These are phyloP conservation scores for Firmiana major DNA, from an alignment of 345 rosid genomes.

Conservation along the genomic window DNA sequence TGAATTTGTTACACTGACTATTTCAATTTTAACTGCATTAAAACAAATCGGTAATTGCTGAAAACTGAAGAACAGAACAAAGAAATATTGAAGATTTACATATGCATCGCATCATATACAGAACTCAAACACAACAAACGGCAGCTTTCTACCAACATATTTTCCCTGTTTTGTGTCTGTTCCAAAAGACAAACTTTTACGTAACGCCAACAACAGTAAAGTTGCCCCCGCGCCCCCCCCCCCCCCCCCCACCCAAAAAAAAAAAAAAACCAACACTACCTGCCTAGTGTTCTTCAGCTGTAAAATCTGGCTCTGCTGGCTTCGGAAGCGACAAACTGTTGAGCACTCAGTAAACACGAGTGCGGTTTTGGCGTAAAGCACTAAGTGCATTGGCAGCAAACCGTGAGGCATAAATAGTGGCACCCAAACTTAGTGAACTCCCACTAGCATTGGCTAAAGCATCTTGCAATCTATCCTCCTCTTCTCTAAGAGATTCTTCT, in stretches of 20 bases:
- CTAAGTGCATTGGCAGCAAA: constrained; percentile 86
- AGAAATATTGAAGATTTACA: not conserved
- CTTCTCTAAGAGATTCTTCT: constrained; percentile 60
- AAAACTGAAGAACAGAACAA: not conserved
- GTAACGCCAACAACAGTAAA: not conserved
- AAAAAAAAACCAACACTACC: not conserved
- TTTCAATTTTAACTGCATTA: not conserved
- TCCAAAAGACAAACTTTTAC: not conserved
- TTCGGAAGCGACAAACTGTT: constrained; percentile 70
- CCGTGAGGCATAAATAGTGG: constrained; percentile 76
- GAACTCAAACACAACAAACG: not conserved
- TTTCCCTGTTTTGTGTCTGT: not conserved
- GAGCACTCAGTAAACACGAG: constrained; percentile 55
- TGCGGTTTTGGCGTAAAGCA: constrained; percentile 39
- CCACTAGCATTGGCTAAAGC: constrained; percentile 65
- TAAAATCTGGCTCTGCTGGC: constrained; percentile 88
- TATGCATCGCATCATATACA: not conserved
- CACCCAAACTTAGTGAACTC: constrained; percentile 73
- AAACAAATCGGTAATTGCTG: not conserved
- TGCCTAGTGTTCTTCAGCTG: constrained; percentile 41
- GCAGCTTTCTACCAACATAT: not conserved
- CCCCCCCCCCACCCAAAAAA: too few species aligned
- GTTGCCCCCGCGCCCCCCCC: too few species aligned
- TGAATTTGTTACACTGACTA: not conserved
- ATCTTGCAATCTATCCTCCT: constrained; percentile 68